Conservation (phyloP, 164 flowering plant species). For the Kalanchoe fedtschenkoi region DNA sequence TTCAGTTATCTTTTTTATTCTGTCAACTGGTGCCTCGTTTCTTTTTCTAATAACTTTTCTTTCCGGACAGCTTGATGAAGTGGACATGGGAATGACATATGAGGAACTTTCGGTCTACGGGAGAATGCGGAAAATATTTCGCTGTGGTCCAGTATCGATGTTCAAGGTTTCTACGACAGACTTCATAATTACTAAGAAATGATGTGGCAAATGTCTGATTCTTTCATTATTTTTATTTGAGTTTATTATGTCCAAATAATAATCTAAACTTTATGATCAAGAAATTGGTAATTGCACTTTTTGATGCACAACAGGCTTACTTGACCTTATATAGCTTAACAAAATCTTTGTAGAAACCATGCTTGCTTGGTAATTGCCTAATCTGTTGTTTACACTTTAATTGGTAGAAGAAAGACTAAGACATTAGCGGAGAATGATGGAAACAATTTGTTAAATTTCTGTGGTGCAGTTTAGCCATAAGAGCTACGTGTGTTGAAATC, state of each 20-base stretch:
- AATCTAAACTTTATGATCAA: too few species aligned
- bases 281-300: too few species aligned
- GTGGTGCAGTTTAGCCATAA: background rate
- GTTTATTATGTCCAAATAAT: too few species aligned
- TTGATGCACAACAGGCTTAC: too few species aligned
- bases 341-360: too few species aligned
- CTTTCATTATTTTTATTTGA: too few species aligned
- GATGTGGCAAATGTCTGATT: background rate
- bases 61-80: constrained; percentile 73
- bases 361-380: too few species aligned
- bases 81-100: constrained; percentile 98
- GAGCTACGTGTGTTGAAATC: background rate
- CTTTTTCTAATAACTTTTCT: constrained; percentile 2
- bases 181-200: background rate
- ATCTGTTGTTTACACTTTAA: too few species aligned
- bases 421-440: background rate
- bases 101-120: constrained; percentile 93
- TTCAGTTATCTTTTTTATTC: background rate
- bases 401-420: too few species aligned
- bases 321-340: too few species aligned
- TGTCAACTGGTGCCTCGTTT: background rate
- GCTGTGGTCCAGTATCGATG: constrained; percentile 95
- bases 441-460: background rate
- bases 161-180: constrained; percentile 48
- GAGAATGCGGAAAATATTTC: constrained; percentile 79